Conservation (phyloP, 2,329 filamentous ascomycete genomes). For the Curvularia sp. region DNA sequence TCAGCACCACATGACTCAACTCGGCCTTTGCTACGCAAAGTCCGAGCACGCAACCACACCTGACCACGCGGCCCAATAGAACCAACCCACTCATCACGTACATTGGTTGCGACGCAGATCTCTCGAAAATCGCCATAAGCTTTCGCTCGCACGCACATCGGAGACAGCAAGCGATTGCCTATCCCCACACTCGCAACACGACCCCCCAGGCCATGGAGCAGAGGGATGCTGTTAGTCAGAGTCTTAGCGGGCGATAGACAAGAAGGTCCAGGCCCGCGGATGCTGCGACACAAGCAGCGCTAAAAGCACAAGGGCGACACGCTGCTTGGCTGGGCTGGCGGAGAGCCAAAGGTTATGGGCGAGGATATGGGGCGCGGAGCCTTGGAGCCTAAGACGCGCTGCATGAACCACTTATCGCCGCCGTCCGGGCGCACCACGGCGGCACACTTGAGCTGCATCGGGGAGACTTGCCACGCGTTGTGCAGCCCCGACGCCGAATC, state of each 20-base stretch:
- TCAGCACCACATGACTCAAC: neutral
- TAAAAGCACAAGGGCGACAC: slow-evolving; percentile 12
- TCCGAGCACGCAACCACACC: neutral
- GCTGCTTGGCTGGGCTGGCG: slow-evolving; percentile 32
- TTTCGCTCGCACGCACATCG: neutral
- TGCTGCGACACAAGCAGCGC: slow-evolving; percentile 14
- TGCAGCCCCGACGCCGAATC: slow-evolving; percentile 25
- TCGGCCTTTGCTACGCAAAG: neutral
- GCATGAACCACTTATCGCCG: slow-evolving; percentile 30
- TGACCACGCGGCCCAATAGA: neutral
- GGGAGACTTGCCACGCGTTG: slow-evolving; percentile 34
- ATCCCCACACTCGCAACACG: slow-evolving; percentile 20
- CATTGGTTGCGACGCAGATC: neutral
- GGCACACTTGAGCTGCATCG: slow-evolving; percentile 25
- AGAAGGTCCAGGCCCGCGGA: slow-evolving; percentile 31
- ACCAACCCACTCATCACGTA: neutral
- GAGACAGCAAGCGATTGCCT: neutral
- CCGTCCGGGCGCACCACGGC: slow-evolving; percentile 15
- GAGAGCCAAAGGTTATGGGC: slow-evolving; percentile 11
- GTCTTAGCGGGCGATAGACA: slow-evolving; percentile 22
- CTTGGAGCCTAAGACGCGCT: slow-evolving; percentile 18
- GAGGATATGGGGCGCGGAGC: slow-evolving; percentile 12
- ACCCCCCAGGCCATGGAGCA: slow-evolving; percentile 19
- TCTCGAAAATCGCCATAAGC: neutral
- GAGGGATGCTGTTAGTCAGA: slow-evolving; percentile 9